Conservation (phyloP, 352 stramenopile genomes). For the Globisporangium spinosum region DNA sequence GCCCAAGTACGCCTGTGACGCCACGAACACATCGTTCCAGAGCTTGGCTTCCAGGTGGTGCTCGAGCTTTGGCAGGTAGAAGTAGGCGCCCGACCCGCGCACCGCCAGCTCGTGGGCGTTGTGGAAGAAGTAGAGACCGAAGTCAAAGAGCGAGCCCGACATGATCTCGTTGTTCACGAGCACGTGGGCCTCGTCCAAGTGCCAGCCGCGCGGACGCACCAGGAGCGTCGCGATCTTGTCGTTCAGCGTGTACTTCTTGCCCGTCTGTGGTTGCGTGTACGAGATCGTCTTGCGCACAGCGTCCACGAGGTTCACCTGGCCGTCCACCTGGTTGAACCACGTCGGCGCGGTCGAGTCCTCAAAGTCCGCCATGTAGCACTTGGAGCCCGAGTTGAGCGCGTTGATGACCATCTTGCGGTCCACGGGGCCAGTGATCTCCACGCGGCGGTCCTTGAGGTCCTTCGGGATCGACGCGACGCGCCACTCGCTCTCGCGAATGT, state of each 20-base stretch:
- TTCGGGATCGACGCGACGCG: constrained; percentile 71
- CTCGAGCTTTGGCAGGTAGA: constrained; percentile 96
- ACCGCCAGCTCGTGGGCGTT: constrained; percentile 89
- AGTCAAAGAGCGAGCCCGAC: constrained; percentile 94
- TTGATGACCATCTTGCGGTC: constrained; percentile 98
- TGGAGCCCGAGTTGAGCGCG: constrained; percentile 92
- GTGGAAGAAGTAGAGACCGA: constrained; percentile 96
- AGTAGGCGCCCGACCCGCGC: constrained; percentile 89
- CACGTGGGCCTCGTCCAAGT: constrained; percentile 94
- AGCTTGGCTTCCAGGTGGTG: constrained; percentile 93
- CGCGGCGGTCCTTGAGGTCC: constrained; percentile 89
- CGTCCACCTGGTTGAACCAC: constrained; percentile 92
- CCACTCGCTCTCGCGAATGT: constrained; percentile 82
- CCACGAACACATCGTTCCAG: constrained; percentile 96
- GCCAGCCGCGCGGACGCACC: constrained; percentile 91
- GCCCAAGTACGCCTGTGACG: constrained; percentile 89
- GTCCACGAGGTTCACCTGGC: constrained; percentile 92
- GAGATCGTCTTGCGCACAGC: constrained; percentile 89
- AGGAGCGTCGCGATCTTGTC: constrained; percentile 87
- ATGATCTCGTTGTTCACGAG: constrained; percentile 91
- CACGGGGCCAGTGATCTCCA: constrained; percentile 95
- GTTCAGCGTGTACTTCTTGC: constrained; percentile 77
- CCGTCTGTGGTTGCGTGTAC: constrained; percentile 61
- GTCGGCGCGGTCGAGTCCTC: constrained; percentile 93
- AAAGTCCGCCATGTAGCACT: constrained; percentile 96